These are phyloP conservation scores for Thermomyces lanuginosus DNA, from an alignment of 2,329 filamentous ascomycete species.

Conservation along the genomic window DNA sequence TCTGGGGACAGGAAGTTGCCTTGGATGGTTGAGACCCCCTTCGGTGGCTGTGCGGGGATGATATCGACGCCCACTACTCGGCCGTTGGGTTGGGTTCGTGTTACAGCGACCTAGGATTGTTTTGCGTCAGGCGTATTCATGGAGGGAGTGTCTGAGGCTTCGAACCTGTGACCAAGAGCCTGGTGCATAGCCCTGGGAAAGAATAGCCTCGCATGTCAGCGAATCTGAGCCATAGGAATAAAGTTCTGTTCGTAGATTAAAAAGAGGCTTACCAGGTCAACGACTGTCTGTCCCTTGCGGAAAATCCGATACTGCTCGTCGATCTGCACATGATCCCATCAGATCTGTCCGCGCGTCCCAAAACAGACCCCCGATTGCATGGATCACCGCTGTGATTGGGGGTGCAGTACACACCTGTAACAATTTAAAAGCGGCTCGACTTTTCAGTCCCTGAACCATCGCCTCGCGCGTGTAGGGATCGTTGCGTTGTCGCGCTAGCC, in stretches of 20 bases:
- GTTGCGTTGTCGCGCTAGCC: conserved; percentile 61
- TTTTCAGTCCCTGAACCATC: conserved; percentile 65
- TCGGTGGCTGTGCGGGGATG: conserved; percentile 78
- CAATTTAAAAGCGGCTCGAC: conserved; percentile 84
- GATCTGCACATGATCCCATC: too few species aligned
- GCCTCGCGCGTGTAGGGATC: conserved; percentile 63
- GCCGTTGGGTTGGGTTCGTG: conserved; percentile 58
- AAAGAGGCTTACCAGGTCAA: conserved; percentile 53
- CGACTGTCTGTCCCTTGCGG: conserved; percentile 61
- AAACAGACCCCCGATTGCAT: too few species aligned
- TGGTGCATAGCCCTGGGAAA: conserved; percentile 32
- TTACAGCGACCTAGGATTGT: conserved; percentile 56
- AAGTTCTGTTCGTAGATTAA: too few species aligned
- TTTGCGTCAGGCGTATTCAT: background rate
- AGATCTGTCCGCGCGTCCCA: conserved; percentile 1
- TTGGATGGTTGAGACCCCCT: conserved; percentile 85
- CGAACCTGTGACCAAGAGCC: conserved; percentile 44
- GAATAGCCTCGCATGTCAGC: conserved; percentile 4
- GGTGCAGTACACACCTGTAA: conserved; percentile 45
- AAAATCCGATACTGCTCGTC: conserved; percentile 70
- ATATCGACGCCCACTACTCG: conserved; percentile 84
- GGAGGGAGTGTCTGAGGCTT: background rate
- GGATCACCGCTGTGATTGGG: conserved; percentile 4
- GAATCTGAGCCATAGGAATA: background rate
- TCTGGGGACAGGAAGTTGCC: conserved; percentile 69